These are phyloP conservation scores for Talaromyces amestolkiae DNA, from an alignment of 2,329 filamentous ascomycete species.

Conservation along the genomic window DNA sequence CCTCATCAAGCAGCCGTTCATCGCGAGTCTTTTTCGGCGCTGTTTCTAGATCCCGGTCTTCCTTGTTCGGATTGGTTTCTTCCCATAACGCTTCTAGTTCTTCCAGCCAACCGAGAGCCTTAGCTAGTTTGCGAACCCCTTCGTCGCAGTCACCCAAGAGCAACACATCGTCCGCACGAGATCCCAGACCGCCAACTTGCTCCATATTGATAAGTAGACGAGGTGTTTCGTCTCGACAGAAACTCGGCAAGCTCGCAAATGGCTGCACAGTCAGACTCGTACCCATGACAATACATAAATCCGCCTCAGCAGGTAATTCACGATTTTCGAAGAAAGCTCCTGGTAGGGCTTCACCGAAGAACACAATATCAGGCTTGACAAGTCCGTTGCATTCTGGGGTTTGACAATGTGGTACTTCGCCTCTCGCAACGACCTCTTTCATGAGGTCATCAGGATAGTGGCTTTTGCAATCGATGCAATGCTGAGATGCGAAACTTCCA, in stretches of 20 bases:
- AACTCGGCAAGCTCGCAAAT: conserved; percentile 74
- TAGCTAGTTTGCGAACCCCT: conserved; percentile 74
- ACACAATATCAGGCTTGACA: conserved; percentile 93
- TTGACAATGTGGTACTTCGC: conserved; percentile 68
- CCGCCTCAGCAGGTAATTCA: conserved; percentile 59
- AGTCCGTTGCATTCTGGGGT: conserved; percentile 65
- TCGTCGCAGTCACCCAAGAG: conserved; percentile 78
- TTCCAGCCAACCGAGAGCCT: conserved; percentile 77
- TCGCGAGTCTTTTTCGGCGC: conserved; percentile 49
- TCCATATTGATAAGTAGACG: conserved; percentile 86
- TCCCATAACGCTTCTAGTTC: conserved; percentile 79
- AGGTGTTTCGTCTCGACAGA: conserved; percentile 62
- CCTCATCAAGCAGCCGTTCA: conserved; percentile 57
- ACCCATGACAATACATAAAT: conserved; percentile 81
- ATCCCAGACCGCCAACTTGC: conserved; percentile 73
- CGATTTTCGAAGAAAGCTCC: conserved; percentile 61
- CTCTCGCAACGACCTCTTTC: conserved; percentile 64
- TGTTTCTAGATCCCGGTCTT: conserved; percentile 47
- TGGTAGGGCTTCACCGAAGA: conserved; percentile 79
- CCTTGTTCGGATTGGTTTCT: conserved; percentile 60
- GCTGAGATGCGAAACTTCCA: conserved; percentile 87
- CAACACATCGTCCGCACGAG: conserved; percentile 77
- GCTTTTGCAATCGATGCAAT: conserved; percentile 82
- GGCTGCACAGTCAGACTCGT: conserved; percentile 86
- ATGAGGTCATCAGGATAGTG: conserved; percentile 72